phyloP scores from a whole-genome alignment of 306 rosid species.

The Fragaria vesca region DNA sequence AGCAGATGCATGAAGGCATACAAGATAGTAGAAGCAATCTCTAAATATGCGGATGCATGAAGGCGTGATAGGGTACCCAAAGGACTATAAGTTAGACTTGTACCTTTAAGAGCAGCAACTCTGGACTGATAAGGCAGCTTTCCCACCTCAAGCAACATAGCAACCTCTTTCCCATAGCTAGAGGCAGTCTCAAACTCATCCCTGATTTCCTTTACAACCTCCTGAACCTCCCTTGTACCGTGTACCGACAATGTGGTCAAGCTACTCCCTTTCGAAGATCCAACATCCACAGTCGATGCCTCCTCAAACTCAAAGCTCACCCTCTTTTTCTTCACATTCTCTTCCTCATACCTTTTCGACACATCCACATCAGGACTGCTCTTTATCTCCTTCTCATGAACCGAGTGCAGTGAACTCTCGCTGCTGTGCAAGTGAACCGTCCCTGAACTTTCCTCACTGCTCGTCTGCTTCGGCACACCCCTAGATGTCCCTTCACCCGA shows the following conservation, averaged over 20 bases:
- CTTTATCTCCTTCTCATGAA: conserved; percentile 46
- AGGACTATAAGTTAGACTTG: background rate
- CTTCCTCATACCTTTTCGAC: conserved; percentile 48
- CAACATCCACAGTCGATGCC: conserved; percentile 46
- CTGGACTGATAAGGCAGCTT: conserved; percentile 75
- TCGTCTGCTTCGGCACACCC: conserved; percentile 20
- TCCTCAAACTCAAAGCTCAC: conserved; percentile 82
- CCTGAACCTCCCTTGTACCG: conserved; percentile 72
- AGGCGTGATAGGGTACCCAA: background rate
- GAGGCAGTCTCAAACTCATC: conserved; percentile 89
- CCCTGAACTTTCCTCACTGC: conserved; percentile 28
- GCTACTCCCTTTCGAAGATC: conserved; percentile 76
- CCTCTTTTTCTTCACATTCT: conserved; percentile 53
- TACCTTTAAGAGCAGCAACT: conserved; percentile 69
- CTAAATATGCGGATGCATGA: background rate
- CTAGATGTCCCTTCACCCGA: conserved; percentile 58
- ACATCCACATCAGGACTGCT: conserved; percentile 64
- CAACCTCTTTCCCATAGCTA: conserved; percentile 79
- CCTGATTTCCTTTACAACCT: conserved; percentile 84
- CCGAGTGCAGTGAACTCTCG: conserved; percentile 37
- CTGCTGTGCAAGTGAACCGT: conserved; percentile 47
- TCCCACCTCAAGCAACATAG: conserved; percentile 82
- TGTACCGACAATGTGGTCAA: conserved; percentile 65
- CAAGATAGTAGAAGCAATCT: background rate
- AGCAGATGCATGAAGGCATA: background rate